Conservation (phyloP, 2,329 filamentous ascomycete species). For the Nigrospora oryzae region DNA sequence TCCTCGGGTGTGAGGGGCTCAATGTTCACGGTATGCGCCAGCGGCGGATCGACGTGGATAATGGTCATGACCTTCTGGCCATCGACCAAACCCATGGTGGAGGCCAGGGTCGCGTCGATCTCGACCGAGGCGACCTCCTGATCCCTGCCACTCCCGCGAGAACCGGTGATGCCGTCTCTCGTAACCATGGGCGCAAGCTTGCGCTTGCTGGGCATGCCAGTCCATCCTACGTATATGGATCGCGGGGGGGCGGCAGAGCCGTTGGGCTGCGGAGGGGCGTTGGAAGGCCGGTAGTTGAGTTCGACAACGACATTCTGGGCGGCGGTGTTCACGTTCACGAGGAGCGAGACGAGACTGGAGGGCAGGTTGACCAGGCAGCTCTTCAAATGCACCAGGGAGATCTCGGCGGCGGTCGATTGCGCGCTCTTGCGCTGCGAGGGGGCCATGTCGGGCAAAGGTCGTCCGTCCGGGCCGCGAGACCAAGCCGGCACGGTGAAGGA, state of each 20-base stretch:
- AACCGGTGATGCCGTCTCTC: constrained; percentile 61
- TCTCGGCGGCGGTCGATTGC: constrained; percentile 66
- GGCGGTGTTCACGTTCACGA: constrained; percentile 83
- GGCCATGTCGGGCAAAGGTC: constrained; percentile 13
- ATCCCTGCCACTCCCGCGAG: constrained; percentile 53
- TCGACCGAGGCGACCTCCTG: constrained; percentile 75
- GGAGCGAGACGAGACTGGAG: constrained; percentile 69
- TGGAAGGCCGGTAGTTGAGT: constrained; percentile 59
- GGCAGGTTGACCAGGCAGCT: constrained; percentile 94
- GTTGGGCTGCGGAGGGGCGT: constrained; percentile 29
- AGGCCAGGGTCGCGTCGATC: constrained; percentile 77
- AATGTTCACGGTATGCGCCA: constrained; percentile 92
- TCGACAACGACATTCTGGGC: constrained; percentile 96
- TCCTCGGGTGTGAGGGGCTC: constrained; percentile 92
- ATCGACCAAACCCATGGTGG: constrained; percentile 67
- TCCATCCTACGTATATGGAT: constrained; percentile 90
- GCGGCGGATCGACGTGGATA: constrained; percentile 81
- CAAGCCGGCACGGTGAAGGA: no score
- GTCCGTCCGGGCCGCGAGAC: no score
- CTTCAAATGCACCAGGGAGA: constrained; percentile 80
- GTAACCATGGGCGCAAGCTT: constrained; percentile 65
- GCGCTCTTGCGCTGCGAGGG: constrained; percentile 40
- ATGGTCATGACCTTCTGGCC: constrained; percentile 66
- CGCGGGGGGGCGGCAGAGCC: constrained; percentile 43
- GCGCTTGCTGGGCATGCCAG: constrained; percentile 91